Percentiles rank a stretch among this genome's conserved stretches.
phyloP scores from a whole-genome alignment of 805 yeast species.

The Millerozyma miso region DNA sequence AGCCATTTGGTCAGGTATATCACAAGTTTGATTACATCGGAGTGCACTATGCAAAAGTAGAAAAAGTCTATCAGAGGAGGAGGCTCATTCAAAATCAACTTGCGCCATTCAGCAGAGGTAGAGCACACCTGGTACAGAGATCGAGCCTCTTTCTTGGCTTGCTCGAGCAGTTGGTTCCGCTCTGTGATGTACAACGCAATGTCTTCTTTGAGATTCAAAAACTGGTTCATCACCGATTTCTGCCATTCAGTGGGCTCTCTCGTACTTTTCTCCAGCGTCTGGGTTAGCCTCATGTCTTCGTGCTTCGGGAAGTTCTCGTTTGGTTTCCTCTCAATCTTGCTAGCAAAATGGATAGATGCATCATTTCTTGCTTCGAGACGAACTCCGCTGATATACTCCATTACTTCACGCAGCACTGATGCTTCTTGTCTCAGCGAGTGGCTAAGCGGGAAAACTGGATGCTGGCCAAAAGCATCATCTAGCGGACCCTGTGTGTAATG shows the following conservation, averaged over 20 bases:
- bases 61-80: constrained; percentile 26
- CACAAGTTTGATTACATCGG: constrained; percentile 30
- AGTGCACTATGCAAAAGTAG: constrained; percentile 21
- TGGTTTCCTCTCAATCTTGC: constrained; percentile 3
- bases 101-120: constrained; percentile 30
- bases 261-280: neutral
- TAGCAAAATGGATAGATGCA: constrained; percentile 11
- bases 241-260: constrained; percentile 1
- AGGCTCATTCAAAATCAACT: constrained; percentile 19
- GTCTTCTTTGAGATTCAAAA: constrained; percentile 3
- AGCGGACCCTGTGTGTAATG: constrained; percentile 14
- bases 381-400: constrained; percentile 23
- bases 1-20: constrained; percentile 36
- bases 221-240: neutral
- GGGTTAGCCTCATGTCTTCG: neutral
- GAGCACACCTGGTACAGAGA: constrained; percentile 12
- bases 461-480: constrained; percentile 28
- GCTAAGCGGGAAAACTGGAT: constrained; percentile 21
- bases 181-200: neutral
- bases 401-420: constrained; percentile 10
- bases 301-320: neutral
- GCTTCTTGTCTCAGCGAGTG: constrained; percentile 4
- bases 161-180: neutral
- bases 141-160: neutral
- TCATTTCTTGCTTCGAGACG: constrained; percentile 29